phyloP scores from a whole-genome alignment of 2,329 filamentous ascomycete species.

The Fusarium sp. region DNA sequence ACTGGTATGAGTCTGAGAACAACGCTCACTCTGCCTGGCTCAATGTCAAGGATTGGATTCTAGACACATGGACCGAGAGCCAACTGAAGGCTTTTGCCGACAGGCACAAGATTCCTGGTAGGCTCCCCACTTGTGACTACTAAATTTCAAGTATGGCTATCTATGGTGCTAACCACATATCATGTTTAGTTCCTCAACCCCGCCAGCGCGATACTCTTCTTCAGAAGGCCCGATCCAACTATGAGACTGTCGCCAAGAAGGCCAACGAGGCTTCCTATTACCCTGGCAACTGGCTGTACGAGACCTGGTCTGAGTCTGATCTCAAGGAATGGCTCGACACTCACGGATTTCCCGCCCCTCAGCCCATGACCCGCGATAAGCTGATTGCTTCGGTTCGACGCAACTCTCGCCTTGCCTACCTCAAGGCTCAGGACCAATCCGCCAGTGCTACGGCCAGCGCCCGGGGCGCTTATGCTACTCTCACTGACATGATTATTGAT shows the following conservation, averaged over 20 bases:
- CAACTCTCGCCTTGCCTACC: slow-evolving; percentile 82
- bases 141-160: too few species aligned
- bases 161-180: background rate
- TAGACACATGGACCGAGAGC: slow-evolving; percentile 95
- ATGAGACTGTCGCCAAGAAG: slow-evolving; percentile 80
- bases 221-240: slow-evolving; percentile 80
- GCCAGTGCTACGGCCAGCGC: slow-evolving; percentile 72
- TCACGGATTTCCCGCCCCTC: slow-evolving; percentile 85
- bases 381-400: slow-evolving; percentile 90
- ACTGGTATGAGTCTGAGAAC: slow-evolving; percentile 84
- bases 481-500: slow-evolving; percentile 87
- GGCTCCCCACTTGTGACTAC: slow-evolving; percentile 11
- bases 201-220: slow-evolving; percentile 86
- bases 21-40: slow-evolving; percentile 77
- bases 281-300: slow-evolving; percentile 94
- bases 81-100: slow-evolving; percentile 94
- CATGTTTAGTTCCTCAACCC: slow-evolving; percentile 76
- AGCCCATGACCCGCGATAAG: slow-evolving; percentile 85
- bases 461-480: slow-evolving; percentile 74
- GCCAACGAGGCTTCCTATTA: slow-evolving; percentile 82
- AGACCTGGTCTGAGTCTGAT: slow-evolving; percentile 91
- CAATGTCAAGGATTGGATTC: slow-evolving; percentile 87
- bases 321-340: slow-evolving; percentile 94
- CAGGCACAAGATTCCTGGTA: slow-evolving; percentile 81
- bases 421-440: slow-evolving; percentile 71